Evolutionary conservation across 257 asterid genomes (phyloP).

Genomic region (Rhazya stricta): DNA sequence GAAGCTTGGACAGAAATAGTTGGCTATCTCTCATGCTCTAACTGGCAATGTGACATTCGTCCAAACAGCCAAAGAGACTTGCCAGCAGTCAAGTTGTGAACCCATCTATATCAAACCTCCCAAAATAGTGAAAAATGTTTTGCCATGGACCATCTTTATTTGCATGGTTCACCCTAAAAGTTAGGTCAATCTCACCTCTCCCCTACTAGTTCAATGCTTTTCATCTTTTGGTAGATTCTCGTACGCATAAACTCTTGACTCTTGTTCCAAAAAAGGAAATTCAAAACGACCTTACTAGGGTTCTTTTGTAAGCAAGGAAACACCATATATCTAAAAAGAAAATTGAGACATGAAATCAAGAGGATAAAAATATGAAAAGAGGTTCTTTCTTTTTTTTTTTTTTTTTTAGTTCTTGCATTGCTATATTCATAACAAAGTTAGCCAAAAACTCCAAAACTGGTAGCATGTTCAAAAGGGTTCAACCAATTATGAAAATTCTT

Average conservation of each 20-base stretch:
- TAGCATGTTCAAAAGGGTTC: no score
- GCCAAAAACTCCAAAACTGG: no score
- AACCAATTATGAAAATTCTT: no score
- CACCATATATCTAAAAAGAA: no score
- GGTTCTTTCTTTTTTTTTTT: no score
- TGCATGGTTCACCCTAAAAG: slow-evolving; percentile 3
- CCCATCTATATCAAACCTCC: slow-evolving; percentile 15
- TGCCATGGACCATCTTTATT: neutral
- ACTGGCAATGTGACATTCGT: slow-evolving; percentile 21
- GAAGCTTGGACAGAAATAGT: slow-evolving; percentile 9
- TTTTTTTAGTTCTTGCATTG: no score
- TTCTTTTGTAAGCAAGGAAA: no score
- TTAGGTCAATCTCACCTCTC: slow-evolving; percentile 5
- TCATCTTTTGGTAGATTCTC: neutral
- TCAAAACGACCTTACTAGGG: neutral
- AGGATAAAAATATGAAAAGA: no score
- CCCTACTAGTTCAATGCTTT: neutral
- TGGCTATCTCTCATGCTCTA: slow-evolving; percentile 14
- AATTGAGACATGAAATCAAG: no score
- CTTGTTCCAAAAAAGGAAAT: no score
- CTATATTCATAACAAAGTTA: no score
- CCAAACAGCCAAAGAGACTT: slow-evolving; percentile 6
- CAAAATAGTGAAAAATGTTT: neutral
- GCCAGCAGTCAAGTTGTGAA: slow-evolving; percentile 8
- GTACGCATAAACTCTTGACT: neutral